Evolutionary conservation across 2,329 filamentous ascomycete genomes (phyloP), one percentile per base, ranked within the genome.

Genomic region (Penicillium sp.): DNA sequence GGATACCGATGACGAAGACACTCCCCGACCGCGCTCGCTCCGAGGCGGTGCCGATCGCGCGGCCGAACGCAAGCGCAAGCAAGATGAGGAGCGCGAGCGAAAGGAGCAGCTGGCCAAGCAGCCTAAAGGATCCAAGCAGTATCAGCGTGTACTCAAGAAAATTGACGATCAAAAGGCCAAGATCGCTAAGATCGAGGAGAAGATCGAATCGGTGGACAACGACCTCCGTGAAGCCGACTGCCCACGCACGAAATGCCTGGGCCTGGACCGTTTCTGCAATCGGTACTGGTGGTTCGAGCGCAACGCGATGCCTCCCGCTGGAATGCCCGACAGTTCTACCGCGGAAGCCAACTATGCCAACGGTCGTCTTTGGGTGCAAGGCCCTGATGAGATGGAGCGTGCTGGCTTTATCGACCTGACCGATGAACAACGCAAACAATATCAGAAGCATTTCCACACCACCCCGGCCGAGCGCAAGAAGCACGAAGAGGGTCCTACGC

Each of bases 231-330:
- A 98, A 78, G 93, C 93, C 44, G 92, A 97, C 77, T 97, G 94
- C 71, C 92, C 93, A 38, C 89, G 95, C 64, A 97, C 93, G 19
- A 89, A 92, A 65, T 88, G 94, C 19, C 84, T 99, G 28, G 95
- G 95, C 63, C 94, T 95, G 76, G 95, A 99, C 78, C 88, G 95
- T 49, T 99, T 97, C 83, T 97, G 94, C 88, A 98, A 99, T 78
- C 88, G 94, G 58, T 99, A 98, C 79, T 98, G 96, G 83, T 99
- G 95, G 94, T 97, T 98, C 76, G 95, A 99, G 79, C 90, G 94
- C 65, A 99, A 98, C 73, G 95, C 93, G 26, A 98, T 98, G 93
- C 95, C 95, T 0, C 97, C 94, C 72, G 92, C 86, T 35, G 95
- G 95, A 4, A 84, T 97, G 59, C 93, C 93, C 0, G 87, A 86